phyloP scores from a whole-genome alignment of 2,329 filamentous ascomycete species.

The Periconia sp. region DNA sequence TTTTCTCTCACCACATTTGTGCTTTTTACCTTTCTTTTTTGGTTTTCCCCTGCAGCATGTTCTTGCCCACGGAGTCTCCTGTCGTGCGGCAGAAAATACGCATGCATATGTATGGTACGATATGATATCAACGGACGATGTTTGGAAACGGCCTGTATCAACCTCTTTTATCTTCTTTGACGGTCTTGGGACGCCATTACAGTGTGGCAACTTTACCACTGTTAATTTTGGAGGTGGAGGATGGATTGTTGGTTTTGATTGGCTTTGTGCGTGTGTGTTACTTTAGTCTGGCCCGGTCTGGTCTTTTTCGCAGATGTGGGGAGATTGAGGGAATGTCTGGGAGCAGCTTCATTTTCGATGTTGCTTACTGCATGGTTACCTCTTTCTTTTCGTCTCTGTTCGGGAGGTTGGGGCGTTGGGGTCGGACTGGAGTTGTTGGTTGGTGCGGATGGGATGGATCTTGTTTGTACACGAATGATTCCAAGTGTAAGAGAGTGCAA shows the following conservation, averaged over 20 bases:
- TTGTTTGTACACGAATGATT: too few species aligned
- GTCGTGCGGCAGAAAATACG: not conserved
- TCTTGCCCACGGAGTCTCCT: not conserved
- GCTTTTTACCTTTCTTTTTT: not conserved
- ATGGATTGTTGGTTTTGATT: too few species aligned
- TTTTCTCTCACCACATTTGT: constrained; percentile 3
- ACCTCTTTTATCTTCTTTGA: too few species aligned
- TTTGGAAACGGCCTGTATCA: not conserved
- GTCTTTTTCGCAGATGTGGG: not conserved
- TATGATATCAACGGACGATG: not conserved
- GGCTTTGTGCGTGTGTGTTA: too few species aligned
- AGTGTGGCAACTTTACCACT: too few species aligned
- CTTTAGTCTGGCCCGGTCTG: not conserved
- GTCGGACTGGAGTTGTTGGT: too few species aligned
- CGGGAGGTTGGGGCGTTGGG: too few species aligned
- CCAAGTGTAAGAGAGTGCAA: too few species aligned
- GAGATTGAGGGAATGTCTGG: not conserved
- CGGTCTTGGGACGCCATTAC: too few species aligned
- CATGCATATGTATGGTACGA: not conserved
- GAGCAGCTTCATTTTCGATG: not conserved
- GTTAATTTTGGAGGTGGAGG: too few species aligned
- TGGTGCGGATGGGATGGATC: not conserved
- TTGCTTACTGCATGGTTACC: not conserved
- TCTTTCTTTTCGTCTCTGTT: not conserved
- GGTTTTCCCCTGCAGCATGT: not conserved